Base-by-base conservation (phyloP, 2,329 filamentous ascomycete genomes). In the Nemania sp. region DNA sequence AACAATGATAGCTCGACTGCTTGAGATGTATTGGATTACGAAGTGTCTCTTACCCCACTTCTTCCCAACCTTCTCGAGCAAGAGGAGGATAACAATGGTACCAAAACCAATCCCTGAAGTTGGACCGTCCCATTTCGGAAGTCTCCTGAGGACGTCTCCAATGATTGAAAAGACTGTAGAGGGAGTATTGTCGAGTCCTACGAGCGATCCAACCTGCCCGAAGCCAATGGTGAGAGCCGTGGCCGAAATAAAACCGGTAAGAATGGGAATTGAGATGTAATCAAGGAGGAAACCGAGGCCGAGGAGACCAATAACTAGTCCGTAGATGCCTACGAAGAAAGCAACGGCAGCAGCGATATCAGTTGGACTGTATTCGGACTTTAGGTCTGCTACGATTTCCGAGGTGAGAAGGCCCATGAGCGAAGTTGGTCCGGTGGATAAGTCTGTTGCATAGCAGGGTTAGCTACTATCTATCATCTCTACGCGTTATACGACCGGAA, bases 231-330 rank as follows among this genome's bases (percentile, higher is more conserved):
- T 89, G 55, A 91, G 86, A 26, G 88, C 89, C 1, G 89, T 88
- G 1, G 89, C 88, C 0, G 88, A 89, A 72, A 91, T 89, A 79
- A 90, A 91, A 4, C 89, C 89, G 6, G 83, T 88, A 0, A 91
- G 82, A 1, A 91, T 87, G 0, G 89, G 89, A 0, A 89, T 83
- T 0, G 89, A 90, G 71, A 91, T 87, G 72, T 90, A 91, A 67
- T 91, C 88, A 22, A 91, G 82, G 5, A 91, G 80, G 75, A 90
- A 91, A 0, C 89, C 89, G 5, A 91, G 84, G 60, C 88, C 89
- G 24, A 90, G 80, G 1, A 90, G 80, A 0, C 89, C 89, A 2
- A 91, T 79, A 18, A 83, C 81, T 24, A 91, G 82, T 18, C 85
- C 82, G 72, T 88, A 89, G 2, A 89, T 80, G 0, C 89, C 89